Evolutionary conservation across 2,329 filamentous ascomycete species (phyloP).

Genomic region (Fusarium musae): DNA sequence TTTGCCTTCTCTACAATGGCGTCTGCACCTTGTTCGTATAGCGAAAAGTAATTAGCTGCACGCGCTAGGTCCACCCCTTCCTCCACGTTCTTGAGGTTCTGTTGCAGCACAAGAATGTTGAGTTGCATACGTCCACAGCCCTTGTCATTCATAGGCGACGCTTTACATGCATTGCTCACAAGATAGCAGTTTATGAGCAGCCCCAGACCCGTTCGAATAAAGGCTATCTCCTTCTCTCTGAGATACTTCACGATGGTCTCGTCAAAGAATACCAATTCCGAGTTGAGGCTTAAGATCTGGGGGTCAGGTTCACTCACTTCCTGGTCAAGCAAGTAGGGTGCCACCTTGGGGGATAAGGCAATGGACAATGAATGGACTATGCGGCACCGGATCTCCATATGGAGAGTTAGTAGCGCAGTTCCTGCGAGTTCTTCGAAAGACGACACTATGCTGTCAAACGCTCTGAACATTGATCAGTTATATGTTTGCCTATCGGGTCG

Average conservation of each 20-base stretch:
- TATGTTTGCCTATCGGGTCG: background rate
- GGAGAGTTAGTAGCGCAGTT: slow-evolving; percentile 84
- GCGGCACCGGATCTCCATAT: slow-evolving; percentile 88
- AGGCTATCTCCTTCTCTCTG: slow-evolving; percentile 74
- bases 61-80: slow-evolving; percentile 71
- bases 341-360: slow-evolving; percentile 69
- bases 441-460: slow-evolving; percentile 86
- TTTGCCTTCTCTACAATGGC: slow-evolving; percentile 72
- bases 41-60: slow-evolving; percentile 73
- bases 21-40: slow-evolving; percentile 75
- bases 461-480: slow-evolving; percentile 57
- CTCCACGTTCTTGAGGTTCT: slow-evolving; percentile 95
- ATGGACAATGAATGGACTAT: slow-evolving; percentile 81
- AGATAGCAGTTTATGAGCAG: slow-evolving; percentile 83
- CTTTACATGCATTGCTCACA: slow-evolving; percentile 75
- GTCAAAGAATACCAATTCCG: slow-evolving; percentile 86
- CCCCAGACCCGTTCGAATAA: slow-evolving; percentile 81
- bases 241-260: slow-evolving; percentile 81
- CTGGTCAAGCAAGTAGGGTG: slow-evolving; percentile 74
- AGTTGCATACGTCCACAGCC: slow-evolving; percentile 90
- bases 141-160: slow-evolving; percentile 84
- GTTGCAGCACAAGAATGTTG: slow-evolving; percentile 93
- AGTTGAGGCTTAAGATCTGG: slow-evolving; percentile 83
- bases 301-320: slow-evolving; percentile 82
- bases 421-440: slow-evolving; percentile 85